Conservation (phyloP, 2,329 filamentous ascomycete genomes). For the Monilinia vaccinii-corymbosi region DNA sequence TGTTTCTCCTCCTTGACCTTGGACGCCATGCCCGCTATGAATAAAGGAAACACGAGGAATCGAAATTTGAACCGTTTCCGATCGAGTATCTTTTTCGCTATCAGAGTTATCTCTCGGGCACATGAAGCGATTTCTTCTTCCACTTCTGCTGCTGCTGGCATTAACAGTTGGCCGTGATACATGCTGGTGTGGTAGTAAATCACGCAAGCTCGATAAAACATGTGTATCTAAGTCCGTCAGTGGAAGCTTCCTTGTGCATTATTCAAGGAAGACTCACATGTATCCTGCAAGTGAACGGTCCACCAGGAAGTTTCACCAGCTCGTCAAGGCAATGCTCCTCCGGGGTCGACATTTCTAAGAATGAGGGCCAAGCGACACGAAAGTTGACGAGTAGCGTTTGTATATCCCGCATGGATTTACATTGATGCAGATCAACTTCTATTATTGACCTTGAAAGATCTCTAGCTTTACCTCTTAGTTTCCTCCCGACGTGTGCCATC, state of each 20-base stretch:
- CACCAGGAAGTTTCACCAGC: background rate
- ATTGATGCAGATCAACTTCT: background rate
- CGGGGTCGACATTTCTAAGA: background rate
- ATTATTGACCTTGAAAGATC: background rate
- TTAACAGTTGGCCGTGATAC: conserved; percentile 39
- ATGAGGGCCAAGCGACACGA: background rate
- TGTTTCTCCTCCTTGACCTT: conserved; percentile 35
- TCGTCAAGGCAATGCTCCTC: background rate
- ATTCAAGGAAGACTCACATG: background rate
- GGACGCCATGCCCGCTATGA: conserved; percentile 41
- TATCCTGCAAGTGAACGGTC: background rate
- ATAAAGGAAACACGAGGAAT: conserved; percentile 43
- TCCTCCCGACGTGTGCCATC: conserved; percentile 16
- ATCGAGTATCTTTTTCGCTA: conserved; percentile 34
- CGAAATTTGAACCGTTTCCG: conserved; percentile 34
- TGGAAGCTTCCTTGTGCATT: background rate
- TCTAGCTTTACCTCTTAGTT: conserved; percentile 16
- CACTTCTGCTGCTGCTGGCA: conserved; percentile 31
- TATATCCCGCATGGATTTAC: background rate
- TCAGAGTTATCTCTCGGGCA: conserved; percentile 36
- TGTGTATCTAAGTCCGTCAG: conserved; percentile 29
- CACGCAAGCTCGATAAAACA: conserved; percentile 40
- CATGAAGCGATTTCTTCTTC: conserved; percentile 37
- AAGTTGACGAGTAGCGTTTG: background rate
- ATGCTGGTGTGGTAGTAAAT: conserved; percentile 46